These are phyloP conservation scores for Geum urbanum DNA, from an alignment of 306 rosid species.

Conservation along the genomic window DNA sequence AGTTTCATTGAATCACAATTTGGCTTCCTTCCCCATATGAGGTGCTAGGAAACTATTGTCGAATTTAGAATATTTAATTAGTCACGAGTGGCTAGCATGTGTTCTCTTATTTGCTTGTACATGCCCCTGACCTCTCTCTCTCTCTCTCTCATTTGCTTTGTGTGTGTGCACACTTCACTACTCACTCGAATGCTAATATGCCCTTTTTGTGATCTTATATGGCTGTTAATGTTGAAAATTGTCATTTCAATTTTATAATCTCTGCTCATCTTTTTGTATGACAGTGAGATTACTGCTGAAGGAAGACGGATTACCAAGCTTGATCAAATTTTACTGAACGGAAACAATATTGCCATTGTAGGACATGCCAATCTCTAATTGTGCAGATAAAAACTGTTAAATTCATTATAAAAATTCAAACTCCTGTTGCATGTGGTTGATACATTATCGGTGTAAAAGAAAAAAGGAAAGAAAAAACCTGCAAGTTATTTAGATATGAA, in stretches of 20 bases:
- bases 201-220: not conserved
- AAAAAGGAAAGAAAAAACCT: not conserved
- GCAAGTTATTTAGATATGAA: too few species aligned
- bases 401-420: not conserved
- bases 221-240: not conserved
- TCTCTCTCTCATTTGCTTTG: not conserved
- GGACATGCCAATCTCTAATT: not conserved
- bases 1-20: not conserved
- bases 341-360: constrained; percentile 99
- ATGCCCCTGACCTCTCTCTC: not conserved
- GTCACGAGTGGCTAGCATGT: not conserved
- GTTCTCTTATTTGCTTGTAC: not conserved
- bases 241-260: not conserved
- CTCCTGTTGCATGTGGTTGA: not conserved
- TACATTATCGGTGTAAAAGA: not conserved
- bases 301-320: constrained; percentile 97
- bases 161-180: not conserved
- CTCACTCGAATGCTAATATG: not conserved
- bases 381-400: not conserved
- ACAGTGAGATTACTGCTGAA: constrained; percentile 89
- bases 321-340: constrained; percentile 91
- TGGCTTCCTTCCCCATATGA: not conserved
- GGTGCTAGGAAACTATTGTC: not conserved
- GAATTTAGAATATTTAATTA: not conserved
- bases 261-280: constrained; percentile 14